Percentiles rank a stretch among this genome's conserved stretches.
Conservation (phyloP, 2,329 filamentous ascomycete species). For the Trichoderma lentiforme region DNA sequence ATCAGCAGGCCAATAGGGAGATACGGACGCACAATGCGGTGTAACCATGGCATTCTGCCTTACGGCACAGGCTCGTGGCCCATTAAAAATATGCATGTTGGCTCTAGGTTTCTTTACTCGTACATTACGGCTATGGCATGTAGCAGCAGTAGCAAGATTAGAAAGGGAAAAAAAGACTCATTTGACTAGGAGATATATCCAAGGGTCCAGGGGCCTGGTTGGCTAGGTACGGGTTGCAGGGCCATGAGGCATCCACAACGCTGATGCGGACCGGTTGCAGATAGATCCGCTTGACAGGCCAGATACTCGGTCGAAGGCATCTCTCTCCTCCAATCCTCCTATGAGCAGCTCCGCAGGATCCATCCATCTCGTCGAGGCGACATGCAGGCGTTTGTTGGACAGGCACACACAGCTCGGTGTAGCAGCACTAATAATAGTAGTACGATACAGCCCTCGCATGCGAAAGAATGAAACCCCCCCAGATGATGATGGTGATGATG, state of each 20-base stretch:
- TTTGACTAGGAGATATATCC: not conserved
- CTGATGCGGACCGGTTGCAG: not conserved
- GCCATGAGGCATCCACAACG: not conserved
- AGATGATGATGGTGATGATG: not conserved
- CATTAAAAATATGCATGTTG: too few relatives aligned
- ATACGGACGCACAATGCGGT: not conserved
- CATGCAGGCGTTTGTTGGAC: not conserved
- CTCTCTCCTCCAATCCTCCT: not conserved
- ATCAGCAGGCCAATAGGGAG: not conserved
- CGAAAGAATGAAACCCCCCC: not conserved
- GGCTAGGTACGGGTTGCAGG: not conserved
- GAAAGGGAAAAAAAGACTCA: not conserved
- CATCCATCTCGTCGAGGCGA: not conserved
- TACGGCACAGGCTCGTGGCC: not conserved
- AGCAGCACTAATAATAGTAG: not conserved
- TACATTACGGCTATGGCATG: not conserved
- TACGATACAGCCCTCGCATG: not conserved
- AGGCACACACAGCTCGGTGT: not conserved
- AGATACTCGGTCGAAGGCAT: not conserved
- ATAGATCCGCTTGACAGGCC: not conserved
- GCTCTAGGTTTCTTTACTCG: too few relatives aligned
- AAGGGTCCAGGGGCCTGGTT: not conserved
- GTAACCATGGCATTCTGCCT: conserved; percentile 8
- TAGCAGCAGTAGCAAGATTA: not conserved
- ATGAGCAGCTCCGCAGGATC: not conserved